Base-by-base conservation (phyloP, 805 yeast species). In the Candida cerambycidarum region DNA sequence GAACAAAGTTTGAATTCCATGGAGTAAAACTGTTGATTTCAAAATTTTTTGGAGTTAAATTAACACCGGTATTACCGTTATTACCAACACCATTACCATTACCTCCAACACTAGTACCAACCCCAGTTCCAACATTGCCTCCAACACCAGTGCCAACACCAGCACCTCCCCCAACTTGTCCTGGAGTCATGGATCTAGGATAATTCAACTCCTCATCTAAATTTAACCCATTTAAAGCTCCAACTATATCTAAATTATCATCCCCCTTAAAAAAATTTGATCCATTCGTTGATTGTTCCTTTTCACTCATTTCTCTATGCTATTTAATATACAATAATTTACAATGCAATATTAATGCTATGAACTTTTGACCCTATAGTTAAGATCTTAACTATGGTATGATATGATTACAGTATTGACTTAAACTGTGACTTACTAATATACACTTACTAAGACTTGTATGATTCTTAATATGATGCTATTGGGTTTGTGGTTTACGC, bases 221-320 rank as follows among this genome's bases (percentile, higher is more conserved):
- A 53, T 73, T 68, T 35, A 76, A 60, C 31, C 70, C 69, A 36
- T 69, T 71, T 32, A 76, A 57, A 15, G 79, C 79, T 12, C 76
- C 75, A 19, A 71, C 76, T 33, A 76, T 66, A 46, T 75, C 79
- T 53, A 69, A 59, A 19, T 60, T 64, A 29, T 13, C 43, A 14
- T 35, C 38, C 15, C 28, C 36, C 16, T 42, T 43, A 44, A 60
- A 60, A 43, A 60, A 55, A 39, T 48, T 51, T 14, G 58, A 51
- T 5, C 17, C 23, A 19, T 24, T 34, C 13, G 18, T 17, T 32
- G 30, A 17, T 28, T 25, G 4, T 19, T 38, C 41, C 15, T 38
- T 28, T 5, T 21, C 23, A 21, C 23, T 21, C 23, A 21, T 21
- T n/a, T n/a, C n/a, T n/a, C 23, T 36, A 36, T 36, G 39, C 39